Base-by-base conservation (phyloP, 2,329 filamentous ascomycete genomes). In the Hypoxylon sp. region DNA sequence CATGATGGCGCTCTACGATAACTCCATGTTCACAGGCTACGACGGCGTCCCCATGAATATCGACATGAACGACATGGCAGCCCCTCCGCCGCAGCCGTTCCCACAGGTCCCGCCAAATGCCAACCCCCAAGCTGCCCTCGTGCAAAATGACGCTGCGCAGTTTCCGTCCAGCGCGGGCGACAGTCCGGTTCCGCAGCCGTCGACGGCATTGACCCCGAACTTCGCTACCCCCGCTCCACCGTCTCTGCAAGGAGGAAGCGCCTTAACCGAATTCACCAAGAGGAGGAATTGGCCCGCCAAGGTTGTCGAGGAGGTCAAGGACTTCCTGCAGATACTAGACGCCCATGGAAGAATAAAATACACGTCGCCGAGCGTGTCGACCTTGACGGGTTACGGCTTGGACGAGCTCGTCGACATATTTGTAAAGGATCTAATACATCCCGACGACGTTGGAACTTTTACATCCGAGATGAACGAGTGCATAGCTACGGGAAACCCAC, bases 391-490 rank as follows among this genome's bases (percentile, higher is more conserved):
- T 43, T 94, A 92, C 74, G 81, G 85, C 15, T 77, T 84, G 1
- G 80, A 86, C 3, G 88, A 93, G 65, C 79, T 97, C 27, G 78
- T 88, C 55, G 90, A 92, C 60, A 84, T 83, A 63, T 89, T 92
- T 69, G 84, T 98, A 50, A 87, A 86, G 47, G 90, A 97, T 46
- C 87, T 90, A 65, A 88, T 97, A 56, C 94, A 98, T 73, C 84
- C 88, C 4, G 92, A 96, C 73, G 93, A 97, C 75, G 86, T 87
- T 63, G 85, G 86, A 52, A 87, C 94, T 62, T 96, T 96, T 70
- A 85, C 92, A 52, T 85, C 91, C 49, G 92, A 97, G 73, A 88
- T 97, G 79, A 92, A 95, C 73, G 91, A 96, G 73, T 90, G 89
- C 13, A 94, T 97, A 62, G 88, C 91, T 2, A 90, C 86, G 6